Conservation (phyloP, 2,329 filamentous ascomycete genomes). For the Penicillium italicum region DNA sequence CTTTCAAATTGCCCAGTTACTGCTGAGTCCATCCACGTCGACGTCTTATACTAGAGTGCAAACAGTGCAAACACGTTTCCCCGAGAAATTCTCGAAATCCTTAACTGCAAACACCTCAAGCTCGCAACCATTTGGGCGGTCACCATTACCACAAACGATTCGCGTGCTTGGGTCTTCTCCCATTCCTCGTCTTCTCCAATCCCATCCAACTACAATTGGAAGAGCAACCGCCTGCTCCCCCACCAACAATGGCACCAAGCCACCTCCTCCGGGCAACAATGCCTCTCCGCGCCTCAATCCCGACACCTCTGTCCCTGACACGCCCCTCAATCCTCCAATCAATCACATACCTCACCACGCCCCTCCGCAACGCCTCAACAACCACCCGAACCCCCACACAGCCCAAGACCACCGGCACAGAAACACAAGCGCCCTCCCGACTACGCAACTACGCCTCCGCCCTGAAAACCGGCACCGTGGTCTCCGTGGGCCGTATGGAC, state of each 20-base stretch:
- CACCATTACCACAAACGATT: slow-evolving; percentile 1
- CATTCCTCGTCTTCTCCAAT: not conserved
- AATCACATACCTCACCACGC: slow-evolving; percentile 14
- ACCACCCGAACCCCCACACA: slow-evolving; percentile 4
- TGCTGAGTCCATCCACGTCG: not conserved
- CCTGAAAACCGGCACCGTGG: slow-evolving; percentile 39
- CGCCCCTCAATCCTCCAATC: slow-evolving; percentile 24
- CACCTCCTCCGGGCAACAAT: slow-evolving; percentile 31
- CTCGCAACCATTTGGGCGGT: slow-evolving; percentile 4
- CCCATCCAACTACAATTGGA: not conserved
- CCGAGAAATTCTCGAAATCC: slow-evolving; percentile 32
- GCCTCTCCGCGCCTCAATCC: slow-evolving; percentile 29
- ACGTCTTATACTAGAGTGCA: slow-evolving; percentile 18
- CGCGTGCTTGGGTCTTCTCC: not conserved
- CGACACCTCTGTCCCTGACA: slow-evolving; percentile 24
- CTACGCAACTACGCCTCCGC: slow-evolving; percentile 37
- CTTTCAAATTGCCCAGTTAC: not conserved
- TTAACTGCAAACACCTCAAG: slow-evolving; percentile 12
- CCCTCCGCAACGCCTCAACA: slow-evolving; percentile 21
- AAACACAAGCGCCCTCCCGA: slow-evolving; percentile 24
- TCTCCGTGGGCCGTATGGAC: slow-evolving; percentile 42
- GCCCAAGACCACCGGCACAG: slow-evolving; percentile 12
- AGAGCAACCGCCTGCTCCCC: not conserved
- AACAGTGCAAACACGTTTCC: slow-evolving; percentile 25
- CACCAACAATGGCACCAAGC: slow-evolving; percentile 28